Evolutionary conservation across 140 eudicot species (phyloP).

Genomic region (Stevia rebaudiana): DNA sequence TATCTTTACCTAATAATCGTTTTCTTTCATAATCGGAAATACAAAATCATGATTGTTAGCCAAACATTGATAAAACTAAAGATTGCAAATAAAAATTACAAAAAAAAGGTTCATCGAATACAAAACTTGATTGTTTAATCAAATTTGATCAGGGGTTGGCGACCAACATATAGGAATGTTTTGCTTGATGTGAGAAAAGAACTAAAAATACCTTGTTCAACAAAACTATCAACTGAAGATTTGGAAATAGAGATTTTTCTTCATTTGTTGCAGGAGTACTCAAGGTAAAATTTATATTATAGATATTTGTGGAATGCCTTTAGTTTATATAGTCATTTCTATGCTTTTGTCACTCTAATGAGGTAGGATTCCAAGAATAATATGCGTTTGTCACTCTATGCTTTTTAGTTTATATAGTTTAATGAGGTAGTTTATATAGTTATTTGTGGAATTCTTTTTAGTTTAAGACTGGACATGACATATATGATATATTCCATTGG

Average conservation of each 20-base stretch:
- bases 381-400: too few species aligned
- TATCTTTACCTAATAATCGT: neutral
- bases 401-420: too few species aligned
- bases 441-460: neutral
- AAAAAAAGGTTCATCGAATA: neutral
- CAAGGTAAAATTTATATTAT: slow-evolving; percentile 45
- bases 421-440: too few species aligned
- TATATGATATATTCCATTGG: too few species aligned
- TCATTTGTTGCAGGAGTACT: slow-evolving; percentile 72
- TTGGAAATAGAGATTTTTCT: slow-evolving; percentile 88
- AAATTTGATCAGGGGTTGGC: slow-evolving; percentile 69
- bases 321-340: neutral
- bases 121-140: neutral
- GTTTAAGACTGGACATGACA: neutral
- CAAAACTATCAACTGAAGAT: slow-evolving; percentile 73
- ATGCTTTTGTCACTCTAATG: neutral
- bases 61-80: neutral
- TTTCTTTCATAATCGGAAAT: neutral
- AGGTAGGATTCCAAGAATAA: neutral
- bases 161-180: slow-evolving; percentile 90
- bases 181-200: slow-evolving; percentile 76
- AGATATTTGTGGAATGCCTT: neutral
- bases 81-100: neutral
- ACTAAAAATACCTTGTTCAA: slow-evolving; percentile 69
- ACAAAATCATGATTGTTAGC: neutral